These are phyloP conservation scores for Leishmania arabica DNA, from an alignment of 208 protist species.

Conservation along the genomic window DNA sequence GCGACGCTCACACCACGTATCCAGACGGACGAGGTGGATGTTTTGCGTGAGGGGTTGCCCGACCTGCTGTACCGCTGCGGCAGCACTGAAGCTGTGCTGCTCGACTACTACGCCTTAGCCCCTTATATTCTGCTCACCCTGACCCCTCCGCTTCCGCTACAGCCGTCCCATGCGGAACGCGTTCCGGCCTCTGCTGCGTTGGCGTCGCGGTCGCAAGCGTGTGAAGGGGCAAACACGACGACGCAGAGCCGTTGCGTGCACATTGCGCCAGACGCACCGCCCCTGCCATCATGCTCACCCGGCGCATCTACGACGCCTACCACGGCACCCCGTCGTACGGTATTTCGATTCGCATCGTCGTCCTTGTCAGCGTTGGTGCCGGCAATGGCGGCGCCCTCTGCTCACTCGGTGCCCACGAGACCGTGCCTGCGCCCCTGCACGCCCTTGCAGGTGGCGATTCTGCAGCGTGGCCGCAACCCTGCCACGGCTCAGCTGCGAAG, in stretches of 20 bases:
- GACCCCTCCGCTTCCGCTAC: neutral
- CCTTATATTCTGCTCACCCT: slow-evolving; percentile 63
- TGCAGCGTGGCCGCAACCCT: slow-evolving; percentile 20
- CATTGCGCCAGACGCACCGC: neutral
- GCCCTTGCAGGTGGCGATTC: slow-evolving; percentile 24
- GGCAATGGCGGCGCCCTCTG: neutral
- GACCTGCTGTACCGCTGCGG: slow-evolving; percentile 47
- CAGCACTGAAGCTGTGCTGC: slow-evolving; percentile 41
- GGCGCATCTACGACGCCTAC: neutral
- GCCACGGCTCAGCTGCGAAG: slow-evolving; percentile 16
- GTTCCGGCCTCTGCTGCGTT: neutral
- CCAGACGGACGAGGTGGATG: slow-evolving; percentile 46
- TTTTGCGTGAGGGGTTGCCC: slow-evolving; percentile 71
- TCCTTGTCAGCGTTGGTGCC: slow-evolving; percentile 3
- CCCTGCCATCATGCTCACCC: neutral
- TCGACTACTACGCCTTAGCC: slow-evolving; percentile 71
- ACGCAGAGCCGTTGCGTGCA: neutral
- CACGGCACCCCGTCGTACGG: slow-evolving; percentile 27
- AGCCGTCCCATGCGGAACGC: neutral
- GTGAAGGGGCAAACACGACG: neutral
- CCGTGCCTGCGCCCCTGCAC: slow-evolving; percentile 17
- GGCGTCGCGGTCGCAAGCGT: neutral
- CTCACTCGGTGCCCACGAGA: neutral
- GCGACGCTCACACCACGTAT: slow-evolving; percentile 1
- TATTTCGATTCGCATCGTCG: slow-evolving; percentile 32